Base-by-base conservation (phyloP, 164 flowering plant species). In the Vitis rotundifolia region DNA sequence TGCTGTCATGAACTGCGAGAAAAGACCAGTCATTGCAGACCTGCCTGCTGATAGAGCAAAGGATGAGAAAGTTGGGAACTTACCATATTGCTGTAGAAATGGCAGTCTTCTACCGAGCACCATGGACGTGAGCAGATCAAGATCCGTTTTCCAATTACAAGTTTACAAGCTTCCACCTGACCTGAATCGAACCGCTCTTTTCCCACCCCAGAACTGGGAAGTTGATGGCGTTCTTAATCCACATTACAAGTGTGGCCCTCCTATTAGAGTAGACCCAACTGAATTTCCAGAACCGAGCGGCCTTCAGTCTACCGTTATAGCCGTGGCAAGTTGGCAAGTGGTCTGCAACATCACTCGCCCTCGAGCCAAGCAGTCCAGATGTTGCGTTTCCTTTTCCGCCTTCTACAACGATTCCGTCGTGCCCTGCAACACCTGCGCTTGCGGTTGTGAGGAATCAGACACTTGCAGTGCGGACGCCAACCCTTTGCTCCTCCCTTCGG, bases 401-500 rank as follows among this genome's bases (percentile, higher is more conserved):
- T 92, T 74, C 79, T 92, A 88, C 79, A 86, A 85, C 49, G 87
- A 84, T n/a, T 84, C 91, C 5, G 89, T 80, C n/a, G 70, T 92
- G 49, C 97, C 94, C 0, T 90, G 97, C 86, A 83, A 78, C 64
- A 90, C 95, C 0, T 90, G 97, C 19, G 92, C 96, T 0, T 90
- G 97, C 57, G 97, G 97, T 0, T 89, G 97, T 60, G 70, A 69
- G 3, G 68, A 57, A 5, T 49, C 59, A 0, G 66, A 61, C 5
- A 68, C 53, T 0, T 90, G 95, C 71, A 77, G 75, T 64, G 66
- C 77, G 1, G 71, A 79, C 4, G 85, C 88, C 1, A 49, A 47
- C 0, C 64, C 89, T 0, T 9, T 89, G 86, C 84, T 84, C n/a
- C 87, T 92, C 3, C 95, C 97, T 0, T 19, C 93, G 1, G 92